Conservation (phyloP, 441 rosid genomes). For the Euphorbia celastroides region DNA sequence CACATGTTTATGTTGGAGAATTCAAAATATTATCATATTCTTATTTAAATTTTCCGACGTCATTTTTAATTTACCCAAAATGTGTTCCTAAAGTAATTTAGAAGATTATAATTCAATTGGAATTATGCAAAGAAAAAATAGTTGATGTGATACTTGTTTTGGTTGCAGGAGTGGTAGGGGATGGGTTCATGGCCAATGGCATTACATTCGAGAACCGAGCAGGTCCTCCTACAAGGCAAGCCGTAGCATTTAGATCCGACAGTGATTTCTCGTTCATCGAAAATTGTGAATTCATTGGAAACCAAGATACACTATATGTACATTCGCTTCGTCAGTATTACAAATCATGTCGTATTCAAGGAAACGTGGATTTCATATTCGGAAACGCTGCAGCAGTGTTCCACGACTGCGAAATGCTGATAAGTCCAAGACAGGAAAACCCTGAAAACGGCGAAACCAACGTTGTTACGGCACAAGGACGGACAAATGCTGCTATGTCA, state of each 20-base stretch:
- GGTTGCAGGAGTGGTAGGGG: conserved; percentile 75
- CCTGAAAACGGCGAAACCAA: conserved; percentile 66
- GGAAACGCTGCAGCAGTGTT: conserved; percentile 74
- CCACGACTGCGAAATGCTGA: conserved; percentile 51
- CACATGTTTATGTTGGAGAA: not conserved
- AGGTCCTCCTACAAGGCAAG: conserved; percentile 76
- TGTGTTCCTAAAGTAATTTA: no score
- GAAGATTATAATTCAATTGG: no score
- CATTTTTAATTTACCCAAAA: no score
- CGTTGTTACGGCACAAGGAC: conserved; percentile 79
- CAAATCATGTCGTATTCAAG: conserved; percentile 70
- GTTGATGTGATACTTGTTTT: no score
- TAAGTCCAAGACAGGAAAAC: conserved; percentile 50
- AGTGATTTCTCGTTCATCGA: conserved; percentile 69
- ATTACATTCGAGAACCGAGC: conserved; percentile 77
- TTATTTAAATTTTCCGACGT: not conserved
- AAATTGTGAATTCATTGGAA: conserved; percentile 81
- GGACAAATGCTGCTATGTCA: conserved; percentile 68
- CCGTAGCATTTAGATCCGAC: conserved; percentile 86
- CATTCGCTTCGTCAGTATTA: conserved; percentile 89
- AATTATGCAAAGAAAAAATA: no score
- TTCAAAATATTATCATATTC: not conserved
- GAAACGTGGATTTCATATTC: conserved; percentile 87
- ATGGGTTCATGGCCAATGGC: conserved; percentile 89
- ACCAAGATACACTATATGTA: conserved; percentile 85